Evolutionary conservation across 78 protist genomes (phyloP).

Genomic region (Speleostelium caveatum): DNA sequence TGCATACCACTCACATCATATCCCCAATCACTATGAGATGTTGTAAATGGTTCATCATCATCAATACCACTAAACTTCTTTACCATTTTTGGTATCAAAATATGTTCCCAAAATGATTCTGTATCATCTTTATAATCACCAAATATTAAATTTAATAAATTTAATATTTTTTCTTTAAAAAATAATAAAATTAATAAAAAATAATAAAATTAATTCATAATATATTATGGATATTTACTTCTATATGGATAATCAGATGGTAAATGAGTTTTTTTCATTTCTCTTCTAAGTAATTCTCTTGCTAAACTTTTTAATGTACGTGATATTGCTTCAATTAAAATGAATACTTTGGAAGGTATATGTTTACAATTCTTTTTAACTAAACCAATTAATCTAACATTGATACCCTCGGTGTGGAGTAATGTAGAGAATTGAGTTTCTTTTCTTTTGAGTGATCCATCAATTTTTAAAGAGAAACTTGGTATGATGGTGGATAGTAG

Average conservation of each 20-base stretch:
- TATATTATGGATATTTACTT: slow-evolving; percentile 15
- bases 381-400: slow-evolving; percentile 42
- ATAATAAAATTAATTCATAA: no score
- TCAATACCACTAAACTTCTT: slow-evolving; percentile 34
- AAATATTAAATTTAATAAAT: slow-evolving; percentile 56
- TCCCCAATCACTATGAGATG: no score
- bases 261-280: slow-evolving; percentile 71
- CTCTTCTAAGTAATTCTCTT: slow-evolving; percentile 71
- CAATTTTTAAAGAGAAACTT: not conserved
- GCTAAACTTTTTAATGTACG: slow-evolving; percentile 49
- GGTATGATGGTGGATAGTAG: slow-evolving; percentile 49
- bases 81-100: slow-evolving; percentile 34
- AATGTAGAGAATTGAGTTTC: not conserved
- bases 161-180: slow-evolving; percentile 24
- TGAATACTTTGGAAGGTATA: not conserved
- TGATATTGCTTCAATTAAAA: slow-evolving; percentile 26
- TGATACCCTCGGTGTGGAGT: slow-evolving; percentile 55
- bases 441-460: not conserved
- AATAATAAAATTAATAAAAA: not conserved
- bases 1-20: not conserved
- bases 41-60: not conserved
- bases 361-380: not conserved
- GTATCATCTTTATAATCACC: slow-evolving; percentile 28
- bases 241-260: slow-evolving; percentile 77
- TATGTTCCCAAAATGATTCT: slow-evolving; percentile 14